These are phyloP conservation scores for Cladosporium velox DNA, from an alignment of 2,329 filamentous ascomycete species.

Conservation along the genomic window DNA sequence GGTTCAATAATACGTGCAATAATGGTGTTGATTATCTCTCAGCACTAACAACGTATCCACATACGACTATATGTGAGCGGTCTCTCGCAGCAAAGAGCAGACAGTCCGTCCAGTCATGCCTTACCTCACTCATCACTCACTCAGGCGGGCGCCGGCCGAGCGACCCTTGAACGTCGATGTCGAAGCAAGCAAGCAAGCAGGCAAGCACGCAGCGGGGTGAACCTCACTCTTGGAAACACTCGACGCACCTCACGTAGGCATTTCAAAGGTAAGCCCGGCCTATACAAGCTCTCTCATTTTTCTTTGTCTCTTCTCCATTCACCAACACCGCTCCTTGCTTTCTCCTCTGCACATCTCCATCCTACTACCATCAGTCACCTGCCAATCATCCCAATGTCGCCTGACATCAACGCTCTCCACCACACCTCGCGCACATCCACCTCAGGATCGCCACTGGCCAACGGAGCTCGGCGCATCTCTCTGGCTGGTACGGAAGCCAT, in stretches of 20 bases:
- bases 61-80: neutral
- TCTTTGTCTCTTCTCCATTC: constrained; percentile 3
- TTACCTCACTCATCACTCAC: neutral
- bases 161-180: neutral
- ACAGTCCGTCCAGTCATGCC: neutral
- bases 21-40: neutral
- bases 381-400: constrained; percentile 45
- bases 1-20: neutral
- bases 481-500: constrained; percentile 30
- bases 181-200: neutral
- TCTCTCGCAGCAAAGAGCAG: neutral
- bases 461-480: constrained; percentile 35
- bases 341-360: neutral
- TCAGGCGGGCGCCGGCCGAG: constrained; percentile 7
- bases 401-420: constrained; percentile 63
- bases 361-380: neutral
- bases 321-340: neutral
- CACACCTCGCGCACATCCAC: constrained; percentile 42
- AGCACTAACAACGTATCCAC: neutral
- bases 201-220: neutral
- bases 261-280: neutral
- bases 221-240: neutral
- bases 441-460: constrained; percentile 37
- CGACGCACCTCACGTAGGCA: neutral
- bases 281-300: neutral